Percentiles rank a stretch among this genome's conserved stretches.
Evolutionary conservation across 345 rosid species (phyloP).

Genomic region (Arabis alpina): DNA sequence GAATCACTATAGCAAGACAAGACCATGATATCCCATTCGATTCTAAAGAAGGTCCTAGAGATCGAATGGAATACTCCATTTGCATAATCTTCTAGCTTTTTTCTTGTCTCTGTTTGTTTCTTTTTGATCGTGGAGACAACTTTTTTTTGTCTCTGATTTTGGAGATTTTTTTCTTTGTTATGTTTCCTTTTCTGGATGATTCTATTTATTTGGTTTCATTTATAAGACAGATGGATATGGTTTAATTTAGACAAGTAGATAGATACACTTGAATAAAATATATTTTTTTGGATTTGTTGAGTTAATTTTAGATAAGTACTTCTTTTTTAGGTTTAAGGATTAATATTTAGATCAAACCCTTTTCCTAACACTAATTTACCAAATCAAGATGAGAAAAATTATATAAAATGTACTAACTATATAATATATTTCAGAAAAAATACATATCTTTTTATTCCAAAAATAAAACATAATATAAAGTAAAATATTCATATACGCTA

Average conservation of each 20-base stretch:
- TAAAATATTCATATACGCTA: too few species aligned
- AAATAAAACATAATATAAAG: too few species aligned
- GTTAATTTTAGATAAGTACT: slow-evolving; percentile 8
- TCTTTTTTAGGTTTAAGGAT: neutral
- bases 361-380: neutral
- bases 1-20: slow-evolving; percentile 27
- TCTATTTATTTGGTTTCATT: slow-evolving; percentile 7
- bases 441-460: too few species aligned
- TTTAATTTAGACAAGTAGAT: slow-evolving; percentile 36
- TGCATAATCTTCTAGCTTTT: neutral
- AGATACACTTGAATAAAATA: neutral
- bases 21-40: slow-evolving; percentile 32
- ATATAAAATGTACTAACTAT: too few species aligned
- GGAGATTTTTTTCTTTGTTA: neutral
- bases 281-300: neutral
- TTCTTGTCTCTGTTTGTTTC: neutral
- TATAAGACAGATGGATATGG: slow-evolving; percentile 19
- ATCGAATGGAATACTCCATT: slow-evolving; percentile 42
- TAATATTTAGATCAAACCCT: neutral
- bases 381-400: neutral
- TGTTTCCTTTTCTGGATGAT: slow-evolving; percentile 25
- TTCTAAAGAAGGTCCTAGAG: slow-evolving; percentile 36
- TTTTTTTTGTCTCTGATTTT: neutral
- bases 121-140: neutral
- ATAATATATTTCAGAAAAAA: too few species aligned